Percentiles rank a stretch among this genome's conserved stretches.
Conservation (phyloP, 2,329 filamentous ascomycete genomes). For the Fusarium torreyae region DNA sequence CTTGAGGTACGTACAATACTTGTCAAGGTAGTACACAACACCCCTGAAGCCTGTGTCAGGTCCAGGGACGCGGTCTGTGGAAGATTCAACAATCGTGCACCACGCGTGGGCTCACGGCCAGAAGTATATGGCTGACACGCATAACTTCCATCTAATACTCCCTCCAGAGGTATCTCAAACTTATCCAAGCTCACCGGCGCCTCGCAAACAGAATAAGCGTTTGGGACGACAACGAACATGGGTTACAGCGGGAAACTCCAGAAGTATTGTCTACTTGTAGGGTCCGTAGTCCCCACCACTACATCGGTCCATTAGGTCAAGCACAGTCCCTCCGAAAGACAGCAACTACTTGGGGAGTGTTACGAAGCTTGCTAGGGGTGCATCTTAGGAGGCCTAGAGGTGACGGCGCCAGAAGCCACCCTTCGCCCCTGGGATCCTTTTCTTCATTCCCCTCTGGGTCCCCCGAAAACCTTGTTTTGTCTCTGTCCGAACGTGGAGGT, state of each 20-base stretch:
- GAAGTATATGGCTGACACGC: conserved; percentile 22
- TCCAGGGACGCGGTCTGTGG: conserved; percentile 22
- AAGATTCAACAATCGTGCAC: conserved; percentile 24
- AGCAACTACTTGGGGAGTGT: conserved; percentile 41
- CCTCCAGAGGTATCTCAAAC: too few species aligned
- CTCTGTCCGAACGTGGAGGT: conserved; percentile 35
- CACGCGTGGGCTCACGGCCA: conserved; percentile 35
- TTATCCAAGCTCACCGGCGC: too few species aligned
- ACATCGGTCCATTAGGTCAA: conserved; percentile 43
- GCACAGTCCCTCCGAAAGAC: conserved; percentile 37
- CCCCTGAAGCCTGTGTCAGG: conserved; percentile 10
- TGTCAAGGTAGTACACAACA: conserved; percentile 1
- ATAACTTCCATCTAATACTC: not conserved
- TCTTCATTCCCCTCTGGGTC: conserved; percentile 36
- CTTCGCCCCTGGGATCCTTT: conserved; percentile 29
- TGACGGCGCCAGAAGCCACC: conserved; percentile 32
- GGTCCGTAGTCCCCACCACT: conserved; percentile 38
- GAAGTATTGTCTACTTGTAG: conserved; percentile 36
- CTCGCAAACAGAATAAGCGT: too few species aligned
- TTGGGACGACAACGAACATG: too few species aligned
- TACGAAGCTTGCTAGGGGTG: conserved; percentile 31
- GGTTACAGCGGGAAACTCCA: not conserved
- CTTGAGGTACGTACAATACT: conserved; percentile 5
- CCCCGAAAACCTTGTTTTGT: conserved; percentile 45
- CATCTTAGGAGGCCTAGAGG: conserved; percentile 10